Conservation (phyloP, 495 filamentous ascomycete species). For the Eremomyces bilateralis region DNA sequence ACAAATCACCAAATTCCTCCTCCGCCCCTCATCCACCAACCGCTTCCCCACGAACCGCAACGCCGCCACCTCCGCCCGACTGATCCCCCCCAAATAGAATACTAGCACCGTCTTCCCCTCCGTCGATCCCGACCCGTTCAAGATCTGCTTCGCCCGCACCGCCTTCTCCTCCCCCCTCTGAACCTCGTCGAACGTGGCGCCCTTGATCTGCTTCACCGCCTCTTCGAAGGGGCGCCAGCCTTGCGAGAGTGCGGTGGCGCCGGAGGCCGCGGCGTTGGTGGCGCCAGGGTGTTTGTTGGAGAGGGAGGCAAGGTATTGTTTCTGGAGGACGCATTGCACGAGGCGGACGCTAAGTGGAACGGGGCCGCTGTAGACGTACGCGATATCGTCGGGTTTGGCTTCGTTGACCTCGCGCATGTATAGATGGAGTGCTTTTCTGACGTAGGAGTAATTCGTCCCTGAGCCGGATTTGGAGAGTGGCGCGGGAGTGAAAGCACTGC, state of each 20-base stretch:
- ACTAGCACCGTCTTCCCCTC: constrained; percentile 66
- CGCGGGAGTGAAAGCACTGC: constrained; percentile 25
- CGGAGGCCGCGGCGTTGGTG: constrained; percentile 10
- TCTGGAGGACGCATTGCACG: constrained; percentile 89
- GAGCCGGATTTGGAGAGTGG: constrained; percentile 23
- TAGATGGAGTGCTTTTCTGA: constrained; percentile 66
- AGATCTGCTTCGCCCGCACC: constrained; percentile 62
- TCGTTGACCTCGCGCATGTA: constrained; percentile 96
- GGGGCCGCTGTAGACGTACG: constrained; percentile 94
- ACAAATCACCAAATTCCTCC: constrained; percentile 70
- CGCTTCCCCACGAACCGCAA: constrained; percentile 64
- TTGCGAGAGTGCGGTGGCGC: constrained; percentile 30
- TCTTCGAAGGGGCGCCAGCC: constrained; percentile 89
- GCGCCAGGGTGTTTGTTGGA: constrained; percentile 27
- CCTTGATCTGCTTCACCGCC: constrained; percentile 60
- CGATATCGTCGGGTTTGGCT: constrained; percentile 85
- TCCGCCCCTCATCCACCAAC: constrained; percentile 51
- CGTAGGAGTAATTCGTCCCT: constrained; percentile 77
- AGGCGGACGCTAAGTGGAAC: constrained; percentile 83
- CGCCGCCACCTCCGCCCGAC: constrained; percentile 88
- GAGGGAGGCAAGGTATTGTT: constrained; percentile 53
- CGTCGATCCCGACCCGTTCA: constrained; percentile 37
- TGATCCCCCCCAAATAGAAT: constrained; percentile 86
- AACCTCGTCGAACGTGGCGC: constrained; percentile 72
- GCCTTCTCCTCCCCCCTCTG: constrained; percentile 92